Conservation (phyloP, 768 basidiomycete species). For the Tylopilus vinaceipallidus region DNA sequence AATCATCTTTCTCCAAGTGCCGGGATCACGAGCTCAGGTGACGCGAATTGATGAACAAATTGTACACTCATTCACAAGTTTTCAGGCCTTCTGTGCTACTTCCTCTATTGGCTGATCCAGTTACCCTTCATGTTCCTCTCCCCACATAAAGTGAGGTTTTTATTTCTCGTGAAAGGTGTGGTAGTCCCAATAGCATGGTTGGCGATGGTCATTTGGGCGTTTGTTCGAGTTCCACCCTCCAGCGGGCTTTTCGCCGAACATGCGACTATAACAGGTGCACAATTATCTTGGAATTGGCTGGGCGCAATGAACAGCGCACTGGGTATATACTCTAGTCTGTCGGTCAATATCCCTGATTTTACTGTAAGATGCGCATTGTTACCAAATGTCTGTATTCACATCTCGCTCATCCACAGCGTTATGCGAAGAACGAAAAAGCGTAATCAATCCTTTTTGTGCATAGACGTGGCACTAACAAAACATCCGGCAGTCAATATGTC, state of each 20-base stretch:
- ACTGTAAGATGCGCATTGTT: constrained; percentile 39
- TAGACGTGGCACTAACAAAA: constrained; percentile 4
- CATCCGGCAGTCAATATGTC: constrained; percentile 56
- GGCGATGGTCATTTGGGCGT: constrained; percentile 77
- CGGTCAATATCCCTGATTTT: constrained; percentile 86
- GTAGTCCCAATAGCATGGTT: constrained; percentile 66
- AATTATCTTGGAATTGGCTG: constrained; percentile 74
- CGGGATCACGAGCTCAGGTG: constrained; percentile 63
- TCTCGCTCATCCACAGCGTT: constrained; percentile 47
- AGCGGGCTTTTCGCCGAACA: constrained; percentile 56
- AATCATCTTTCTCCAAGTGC: constrained; percentile 59
- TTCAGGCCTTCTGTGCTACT: constrained; percentile 69
- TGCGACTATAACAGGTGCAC: constrained; percentile 46
- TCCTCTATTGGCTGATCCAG: constrained; percentile 76
- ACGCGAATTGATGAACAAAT: neutral
- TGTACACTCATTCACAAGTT: neutral
- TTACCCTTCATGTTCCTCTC: constrained; percentile 74
- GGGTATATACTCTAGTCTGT: constrained; percentile 68
- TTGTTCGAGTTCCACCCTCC: constrained; percentile 62
- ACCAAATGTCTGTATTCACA: neutral
- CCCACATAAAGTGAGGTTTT: constrained; percentile 71
- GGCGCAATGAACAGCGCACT: constrained; percentile 73
- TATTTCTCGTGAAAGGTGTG: constrained; percentile 70
- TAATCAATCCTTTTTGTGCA: constrained; percentile 4
- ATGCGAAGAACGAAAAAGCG: constrained; percentile 57